Conservation (phyloP, 306 rosid species). For the Canavalia ensiformis region DNA sequence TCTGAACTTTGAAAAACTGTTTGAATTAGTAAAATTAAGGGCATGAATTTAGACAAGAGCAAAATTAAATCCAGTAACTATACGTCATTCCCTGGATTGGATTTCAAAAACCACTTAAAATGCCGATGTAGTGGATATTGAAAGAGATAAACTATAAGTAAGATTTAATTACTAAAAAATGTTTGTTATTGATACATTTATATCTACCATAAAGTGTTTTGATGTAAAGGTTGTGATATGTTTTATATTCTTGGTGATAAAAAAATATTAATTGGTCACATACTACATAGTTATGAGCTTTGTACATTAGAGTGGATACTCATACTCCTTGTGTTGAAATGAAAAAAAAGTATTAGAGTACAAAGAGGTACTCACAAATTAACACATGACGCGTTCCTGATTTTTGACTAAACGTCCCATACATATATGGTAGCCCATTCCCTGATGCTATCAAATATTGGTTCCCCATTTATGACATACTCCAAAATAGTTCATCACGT, state of each 20-base stretch:
- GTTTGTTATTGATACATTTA: too few species aligned
- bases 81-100: too few species aligned
- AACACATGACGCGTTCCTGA: background rate
- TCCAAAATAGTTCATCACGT: background rate
- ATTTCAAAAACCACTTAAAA: too few species aligned
- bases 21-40: too few species aligned
- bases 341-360: background rate
- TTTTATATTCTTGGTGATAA: background rate
- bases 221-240: too few species aligned
- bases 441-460: background rate
- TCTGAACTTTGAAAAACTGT: too few species aligned
- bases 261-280: background rate
- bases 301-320: background rate
- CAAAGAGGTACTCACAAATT: background rate
- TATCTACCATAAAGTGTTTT: too few species aligned
- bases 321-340: background rate
- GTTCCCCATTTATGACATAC: background rate
- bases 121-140: too few species aligned
- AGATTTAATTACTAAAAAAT: too few species aligned
- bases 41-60: too few species aligned
- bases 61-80: too few species aligned
- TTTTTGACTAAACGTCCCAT: background rate
- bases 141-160: too few species aligned
- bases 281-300: background rate
- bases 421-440: background rate